A percentile compares a stretch with the other conserved stretches of the same genome.
Conservation (phyloP, 768 basidiomycete genomes). For the Mycena alexandri region DNA sequence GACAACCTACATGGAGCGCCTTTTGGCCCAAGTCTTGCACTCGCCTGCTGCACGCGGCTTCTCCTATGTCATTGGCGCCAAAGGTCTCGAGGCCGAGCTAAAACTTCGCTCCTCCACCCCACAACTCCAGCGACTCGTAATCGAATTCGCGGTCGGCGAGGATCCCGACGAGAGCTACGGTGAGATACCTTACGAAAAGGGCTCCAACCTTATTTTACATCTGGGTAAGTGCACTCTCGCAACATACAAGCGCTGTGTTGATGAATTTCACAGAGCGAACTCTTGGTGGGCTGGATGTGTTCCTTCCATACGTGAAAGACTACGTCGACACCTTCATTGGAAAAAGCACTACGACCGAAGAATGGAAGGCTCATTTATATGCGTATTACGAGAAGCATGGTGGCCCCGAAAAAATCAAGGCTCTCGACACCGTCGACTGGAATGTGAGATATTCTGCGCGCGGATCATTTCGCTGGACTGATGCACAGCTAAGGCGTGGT, state of each 20-base stretch:
- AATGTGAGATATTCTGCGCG: constrained; percentile 60
- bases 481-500: constrained; percentile 70
- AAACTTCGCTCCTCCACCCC: constrained; percentile 69
- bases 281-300: constrained; percentile 85
- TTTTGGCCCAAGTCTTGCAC: constrained; percentile 77
- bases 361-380: constrained; percentile 88
- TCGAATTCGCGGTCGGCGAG: constrained; percentile 79
- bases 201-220: constrained; percentile 88
- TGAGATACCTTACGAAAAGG: constrained; percentile 88
- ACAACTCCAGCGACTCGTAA: constrained; percentile 84
- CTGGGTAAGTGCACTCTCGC: constrained; percentile 63
- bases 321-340: constrained; percentile 88
- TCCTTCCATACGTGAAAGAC: constrained; percentile 86
- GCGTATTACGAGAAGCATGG: constrained; percentile 73
- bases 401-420: constrained; percentile 70
- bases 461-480: background rate
- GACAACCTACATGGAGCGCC: constrained; percentile 93
- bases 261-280: constrained; percentile 63
- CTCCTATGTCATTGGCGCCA: constrained; percentile 81
- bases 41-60: constrained; percentile 85
- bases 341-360: constrained; percentile 83
- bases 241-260: background rate
- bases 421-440: constrained; percentile 82
- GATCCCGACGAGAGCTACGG: constrained; percentile 85
- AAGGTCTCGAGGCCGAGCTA: constrained; percentile 79